Evolutionary conservation across 2,329 filamentous ascomycete species (phyloP).

Genomic region (Aspergillus versicolor): DNA sequence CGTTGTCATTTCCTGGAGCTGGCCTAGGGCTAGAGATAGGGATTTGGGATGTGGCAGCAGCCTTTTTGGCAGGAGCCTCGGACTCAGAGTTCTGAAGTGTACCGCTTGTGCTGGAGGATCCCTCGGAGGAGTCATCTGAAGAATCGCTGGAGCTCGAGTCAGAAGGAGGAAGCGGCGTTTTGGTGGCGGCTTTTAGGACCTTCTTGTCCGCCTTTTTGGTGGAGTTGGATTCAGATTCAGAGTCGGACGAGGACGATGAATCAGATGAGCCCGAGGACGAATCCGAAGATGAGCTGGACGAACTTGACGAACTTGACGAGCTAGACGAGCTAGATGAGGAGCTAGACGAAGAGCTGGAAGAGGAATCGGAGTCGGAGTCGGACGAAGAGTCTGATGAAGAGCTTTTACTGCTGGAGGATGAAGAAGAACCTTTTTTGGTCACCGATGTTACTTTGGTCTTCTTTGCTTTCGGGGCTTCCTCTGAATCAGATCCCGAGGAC

Average conservation of each 20-base stretch:
- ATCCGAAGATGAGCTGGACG: slow-evolving; percentile 23
- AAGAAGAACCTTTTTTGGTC: slow-evolving; percentile 22
- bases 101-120: slow-evolving; percentile 32
- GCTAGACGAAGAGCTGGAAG: slow-evolving; percentile 27
- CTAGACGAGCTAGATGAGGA: slow-evolving; percentile 15
- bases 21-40: slow-evolving; percentile 53
- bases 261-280: slow-evolving; percentile 26
- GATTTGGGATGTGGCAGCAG: background rate
- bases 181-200: slow-evolving; percentile 33
- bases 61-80: slow-evolving; percentile 22
- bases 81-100: slow-evolving; percentile 32
- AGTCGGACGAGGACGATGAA: slow-evolving; percentile 33
- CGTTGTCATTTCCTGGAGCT: slow-evolving; percentile 29
- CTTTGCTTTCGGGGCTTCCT: slow-evolving; percentile 52
- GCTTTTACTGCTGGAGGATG: slow-evolving; percentile 35
- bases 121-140: slow-evolving; percentile 25
- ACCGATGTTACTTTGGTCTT: slow-evolving; percentile 47
- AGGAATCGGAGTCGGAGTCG: slow-evolving; percentile 32
- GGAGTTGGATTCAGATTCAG: slow-evolving; percentile 25
- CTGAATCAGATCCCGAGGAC: slow-evolving; percentile 34
- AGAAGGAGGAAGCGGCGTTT: slow-evolving; percentile 38
- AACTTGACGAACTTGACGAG: slow-evolving; percentile 22
- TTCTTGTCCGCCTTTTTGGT: slow-evolving; percentile 23
- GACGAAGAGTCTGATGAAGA: slow-evolving; percentile 22
- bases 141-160: slow-evolving; percentile 29